These are phyloP conservation scores for Handroanthus guayacan DNA, from an alignment of 257 asterid species.

Conservation along the genomic window DNA sequence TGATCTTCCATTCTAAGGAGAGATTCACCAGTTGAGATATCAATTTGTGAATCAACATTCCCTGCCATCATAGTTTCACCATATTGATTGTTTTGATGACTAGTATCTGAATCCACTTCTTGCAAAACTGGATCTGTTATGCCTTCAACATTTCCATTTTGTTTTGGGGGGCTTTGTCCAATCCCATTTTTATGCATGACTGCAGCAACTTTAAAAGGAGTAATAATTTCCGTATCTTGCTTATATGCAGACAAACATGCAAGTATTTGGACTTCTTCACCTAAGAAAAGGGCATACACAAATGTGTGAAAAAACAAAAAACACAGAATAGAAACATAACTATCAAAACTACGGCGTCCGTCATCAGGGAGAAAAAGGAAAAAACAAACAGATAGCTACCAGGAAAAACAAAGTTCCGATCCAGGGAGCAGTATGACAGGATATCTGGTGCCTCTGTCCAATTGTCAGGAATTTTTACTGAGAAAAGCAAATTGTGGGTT, in stretches of 20 bases:
- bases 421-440: constrained; percentile 50
- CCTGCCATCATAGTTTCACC: constrained; percentile 31
- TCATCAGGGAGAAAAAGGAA: neutral
- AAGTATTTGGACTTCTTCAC: constrained; percentile 60
- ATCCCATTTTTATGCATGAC: constrained; percentile 58
- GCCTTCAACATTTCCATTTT: constrained; percentile 38
- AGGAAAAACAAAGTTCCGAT: constrained; percentile 66
- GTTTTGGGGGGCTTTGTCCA: constrained; percentile 39
- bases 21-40: constrained; percentile 56
- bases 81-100: constrained; percentile 43
- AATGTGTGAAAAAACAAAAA: constrained; percentile 2
- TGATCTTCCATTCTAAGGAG: constrained; percentile 68
- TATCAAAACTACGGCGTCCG: neutral
- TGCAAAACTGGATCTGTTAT: constrained; percentile 38
- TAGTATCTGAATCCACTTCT: constrained; percentile 21
- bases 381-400: constrained; percentile 43
- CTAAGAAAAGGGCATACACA: constrained; percentile 33
- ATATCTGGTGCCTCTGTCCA: constrained; percentile 64
- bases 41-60: constrained; percentile 41
- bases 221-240: constrained; percentile 64
- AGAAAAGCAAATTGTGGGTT: constrained; percentile 33
- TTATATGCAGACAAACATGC: constrained; percentile 62
- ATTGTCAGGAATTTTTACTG: constrained; percentile 64
- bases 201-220: constrained; percentile 72
- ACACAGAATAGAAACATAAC: neutral